Evolutionary conservation across 306 rosid species (phyloP), one percentile per base, ranked within the genome.

Genomic region (Cicer yamashitae): DNA sequence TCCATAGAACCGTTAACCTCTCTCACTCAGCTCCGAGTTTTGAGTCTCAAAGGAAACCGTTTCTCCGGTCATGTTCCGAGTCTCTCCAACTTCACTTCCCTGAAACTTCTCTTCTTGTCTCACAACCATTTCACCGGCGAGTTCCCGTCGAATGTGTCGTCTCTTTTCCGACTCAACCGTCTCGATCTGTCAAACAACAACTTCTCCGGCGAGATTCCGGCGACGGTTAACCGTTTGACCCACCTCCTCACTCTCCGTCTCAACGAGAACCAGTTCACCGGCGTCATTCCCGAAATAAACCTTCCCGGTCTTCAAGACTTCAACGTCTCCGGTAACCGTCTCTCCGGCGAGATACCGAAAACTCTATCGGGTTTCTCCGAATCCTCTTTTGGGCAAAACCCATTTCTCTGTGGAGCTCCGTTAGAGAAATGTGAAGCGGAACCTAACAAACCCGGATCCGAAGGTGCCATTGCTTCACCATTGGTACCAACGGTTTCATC

Each of bases 121-220:
- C 43, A 70, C 83, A 94, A 94, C 65, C 41, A 68, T 1, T 82
- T 94, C 58, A 88, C 96, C 81, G 97, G 96, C 52, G 70, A 59
- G 17, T 90, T 94, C 8, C 98, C 97, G 47, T 17, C 57, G 5
- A 54, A 91, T 0, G 40, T 82, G 0, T 69, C 88, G 9, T 84
- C 96, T 3, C 94, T 91, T 5, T 77, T 48, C 77, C 89, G 89
- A 4, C 84, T 94, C 12, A 87, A 79, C 86, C 96, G 97, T 10
- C 91, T 94, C 78, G 98, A 94, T 90, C 91, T 94, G 67, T 92
- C 98, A 0, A 40, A 76, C 76, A 94, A 91, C 76, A 91, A 89
- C 83, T 70, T 91, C 8, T 82, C 93, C 77, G 96, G 97, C 13
- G 68, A 78, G 61, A 69, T 94, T 82, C 96, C 98, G 25, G 73